Evolutionary conservation across 2,329 filamentous ascomycete genomes (phyloP), one percentile per base, ranked within the genome.

Genomic region (Zymoseptoria pseudotritici): DNA sequence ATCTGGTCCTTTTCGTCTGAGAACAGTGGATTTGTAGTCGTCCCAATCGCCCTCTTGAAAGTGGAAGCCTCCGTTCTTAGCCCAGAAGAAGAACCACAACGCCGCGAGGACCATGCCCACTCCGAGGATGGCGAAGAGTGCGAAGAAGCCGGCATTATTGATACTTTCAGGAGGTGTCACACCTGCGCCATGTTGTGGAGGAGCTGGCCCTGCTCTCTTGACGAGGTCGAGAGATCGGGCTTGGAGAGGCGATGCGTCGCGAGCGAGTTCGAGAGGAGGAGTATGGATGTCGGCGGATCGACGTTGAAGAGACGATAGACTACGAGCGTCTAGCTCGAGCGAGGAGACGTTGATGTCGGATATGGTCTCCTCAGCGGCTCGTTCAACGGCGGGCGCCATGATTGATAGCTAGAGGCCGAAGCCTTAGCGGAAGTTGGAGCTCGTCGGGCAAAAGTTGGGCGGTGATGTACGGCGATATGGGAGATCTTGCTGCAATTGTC

Each of bases 31-130:
- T 74, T 97, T 97, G 84, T 99, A 99, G 71, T 99, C 94, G 5
- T 97, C 93, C 93, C 94, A 99, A 76, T 99, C 94, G 42, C 85
- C 81, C 64, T 95, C 79, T 53, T 83, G 83, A 81, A 91, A 97
- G 64, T 89, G 79, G 78, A 97, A 97, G 13, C 94, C 94, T 63
- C 94, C 94, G 69, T 97, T 96, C 77, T 89, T 93, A 59, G 93
- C 93, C 89, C 90, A 95, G 82, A 96, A 96, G 83, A 99, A 97
- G 82, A 99, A 97, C 92, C 94, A 99, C 71, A 97, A 91, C 22
- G 82, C 84, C 0, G 80, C 83, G 3, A 89, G 61, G 22, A 94
- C 88, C 71, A 97, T 88, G 31, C 78, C 84, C 0, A 86, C 86
- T 36, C 90, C 91, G 56, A 97, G 85, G 19, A 97, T 74, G 10